phyloP scores from a whole-genome alignment of 345 rosid species.

The Nasturtium officinale region DNA sequence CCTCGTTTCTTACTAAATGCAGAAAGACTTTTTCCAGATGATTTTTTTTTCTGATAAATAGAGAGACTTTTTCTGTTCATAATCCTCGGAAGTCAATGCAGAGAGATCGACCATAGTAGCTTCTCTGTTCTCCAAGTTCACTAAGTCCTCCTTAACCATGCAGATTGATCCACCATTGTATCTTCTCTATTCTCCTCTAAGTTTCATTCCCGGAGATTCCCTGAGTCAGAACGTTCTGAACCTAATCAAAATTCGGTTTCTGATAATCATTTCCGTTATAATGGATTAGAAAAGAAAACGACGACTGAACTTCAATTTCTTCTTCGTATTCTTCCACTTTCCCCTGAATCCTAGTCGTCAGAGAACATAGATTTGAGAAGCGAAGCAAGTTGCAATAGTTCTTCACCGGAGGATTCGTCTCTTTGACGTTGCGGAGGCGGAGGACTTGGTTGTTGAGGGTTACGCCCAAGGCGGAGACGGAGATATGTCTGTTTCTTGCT shows the following conservation, averaged over 20 bases:
- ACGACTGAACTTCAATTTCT: slow-evolving; percentile 38
- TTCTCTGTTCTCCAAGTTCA: slow-evolving; percentile 41
- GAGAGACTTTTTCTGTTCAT: too few relatives aligned
- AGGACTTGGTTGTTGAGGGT: slow-evolving; percentile 37
- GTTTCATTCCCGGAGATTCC: slow-evolving; percentile 33
- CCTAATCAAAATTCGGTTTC: slow-evolving; percentile 25
- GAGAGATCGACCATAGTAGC: slow-evolving; percentile 46
- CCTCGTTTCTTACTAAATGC: too few relatives aligned
- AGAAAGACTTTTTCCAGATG: too few relatives aligned
- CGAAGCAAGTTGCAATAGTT: slow-evolving; percentile 51
- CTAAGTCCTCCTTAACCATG: background rate
- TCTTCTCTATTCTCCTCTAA: slow-evolving; percentile 54
- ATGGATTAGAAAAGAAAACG: slow-evolving; percentile 48
- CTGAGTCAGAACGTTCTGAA: slow-evolving; percentile 36
- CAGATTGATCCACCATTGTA: slow-evolving; percentile 36
- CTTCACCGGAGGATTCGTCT: slow-evolving; percentile 49
- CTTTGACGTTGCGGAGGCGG: slow-evolving; percentile 38
- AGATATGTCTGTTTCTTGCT: slow-evolving; percentile 91
- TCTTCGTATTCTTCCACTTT: slow-evolving; percentile 37
- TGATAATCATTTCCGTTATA: slow-evolving; percentile 29
- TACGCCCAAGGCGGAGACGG: slow-evolving; percentile 78
- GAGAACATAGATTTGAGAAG: slow-evolving; percentile 65
- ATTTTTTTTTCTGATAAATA: too few relatives aligned
- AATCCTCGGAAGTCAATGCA: slow-evolving; percentile 41
- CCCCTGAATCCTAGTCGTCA: slow-evolving; percentile 40